phyloP scores from a whole-genome alignment of 441 rosid genomes.

The Kokia cookei region DNA sequence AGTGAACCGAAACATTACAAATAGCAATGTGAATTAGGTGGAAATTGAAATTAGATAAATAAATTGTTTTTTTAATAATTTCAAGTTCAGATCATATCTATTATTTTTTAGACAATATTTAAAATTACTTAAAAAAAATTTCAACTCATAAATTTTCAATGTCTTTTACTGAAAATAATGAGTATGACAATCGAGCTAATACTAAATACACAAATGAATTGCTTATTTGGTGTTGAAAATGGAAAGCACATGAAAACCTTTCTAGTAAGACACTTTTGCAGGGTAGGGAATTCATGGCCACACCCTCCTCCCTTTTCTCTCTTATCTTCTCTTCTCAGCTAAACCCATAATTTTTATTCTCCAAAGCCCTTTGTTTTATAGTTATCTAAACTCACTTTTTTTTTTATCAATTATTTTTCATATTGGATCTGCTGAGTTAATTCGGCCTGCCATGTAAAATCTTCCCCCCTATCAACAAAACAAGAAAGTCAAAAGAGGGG shows the following conservation, averaged over 20 bases:
- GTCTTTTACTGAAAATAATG: no score
- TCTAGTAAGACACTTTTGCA: conserved; percentile 37
- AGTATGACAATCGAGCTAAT: no score
- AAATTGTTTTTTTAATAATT: no score
- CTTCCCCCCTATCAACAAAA: conserved; percentile 11
- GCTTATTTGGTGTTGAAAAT: conserved; percentile 3
- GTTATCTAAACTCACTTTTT: not conserved
- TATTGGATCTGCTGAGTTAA: conserved; percentile 25
- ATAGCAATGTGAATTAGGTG: no score
- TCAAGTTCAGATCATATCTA: no score
- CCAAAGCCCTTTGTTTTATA: not conserved
- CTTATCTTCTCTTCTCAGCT: conserved; percentile 48
- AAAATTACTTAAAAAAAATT: no score
- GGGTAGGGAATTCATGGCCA: conserved; percentile 48
- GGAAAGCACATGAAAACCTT: conserved; percentile 24
- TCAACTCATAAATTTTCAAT: not conserved
- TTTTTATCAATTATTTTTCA: not conserved
- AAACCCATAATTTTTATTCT: not conserved
- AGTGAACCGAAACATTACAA: no score
- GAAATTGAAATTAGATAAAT: no score
- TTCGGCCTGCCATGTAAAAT: conserved; percentile 19
- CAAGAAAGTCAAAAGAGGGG: not conserved
- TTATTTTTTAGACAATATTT: no score
- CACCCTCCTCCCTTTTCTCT: conserved; percentile 44
- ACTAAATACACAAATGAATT: no score